Evolutionary conservation across 1,139 yeast species (phyloP).

Genomic region (Pichiaceae sp.): DNA sequence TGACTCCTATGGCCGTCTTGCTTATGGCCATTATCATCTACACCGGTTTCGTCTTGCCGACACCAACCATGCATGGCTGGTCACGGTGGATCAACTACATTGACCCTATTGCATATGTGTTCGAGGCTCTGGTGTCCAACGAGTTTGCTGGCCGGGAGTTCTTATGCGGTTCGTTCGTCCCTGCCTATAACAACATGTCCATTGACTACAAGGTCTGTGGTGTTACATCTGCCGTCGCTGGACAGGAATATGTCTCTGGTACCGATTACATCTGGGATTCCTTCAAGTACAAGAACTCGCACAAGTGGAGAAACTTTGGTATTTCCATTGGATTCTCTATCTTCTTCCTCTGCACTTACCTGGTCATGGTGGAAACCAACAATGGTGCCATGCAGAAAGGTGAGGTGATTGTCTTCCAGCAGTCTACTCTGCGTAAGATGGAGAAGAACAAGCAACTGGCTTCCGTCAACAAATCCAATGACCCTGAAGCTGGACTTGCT

Average conservation of each 20-base stretch:
- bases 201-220: slow-evolving; percentile 46
- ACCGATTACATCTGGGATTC: slow-evolving; percentile 21
- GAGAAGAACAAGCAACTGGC: slow-evolving; percentile 10
- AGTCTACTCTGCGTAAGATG: slow-evolving; percentile 17
- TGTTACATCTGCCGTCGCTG: slow-evolving; percentile 45
- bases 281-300: slow-evolving; percentile 19
- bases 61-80: slow-evolving; percentile 58
- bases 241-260: slow-evolving; percentile 21
- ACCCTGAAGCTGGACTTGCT: slow-evolving; percentile 9
- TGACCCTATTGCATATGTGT: slow-evolving; percentile 46
- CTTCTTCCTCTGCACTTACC: slow-evolving; percentile 23
- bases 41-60: slow-evolving; percentile 48
- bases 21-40: slow-evolving; percentile 41
- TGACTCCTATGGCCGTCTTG: slow-evolving; percentile 41
- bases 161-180: slow-evolving; percentile 44
- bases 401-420: slow-evolving; percentile 25
- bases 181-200: slow-evolving; percentile 35
- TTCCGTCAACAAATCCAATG: slow-evolving; percentile 4
- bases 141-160: slow-evolving; percentile 48
- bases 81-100: slow-evolving; percentile 53
- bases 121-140: slow-evolving; percentile 43
- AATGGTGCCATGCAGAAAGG: slow-evolving; percentile 28
- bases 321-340: slow-evolving; percentile 24
- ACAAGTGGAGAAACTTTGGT: slow-evolving; percentile 29
- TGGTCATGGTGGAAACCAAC: slow-evolving; percentile 22